These are phyloP conservation scores for Magnaporthiopsis incrustans DNA, from an alignment of 2,329 filamentous ascomycete genomes.

Conservation along the genomic window DNA sequence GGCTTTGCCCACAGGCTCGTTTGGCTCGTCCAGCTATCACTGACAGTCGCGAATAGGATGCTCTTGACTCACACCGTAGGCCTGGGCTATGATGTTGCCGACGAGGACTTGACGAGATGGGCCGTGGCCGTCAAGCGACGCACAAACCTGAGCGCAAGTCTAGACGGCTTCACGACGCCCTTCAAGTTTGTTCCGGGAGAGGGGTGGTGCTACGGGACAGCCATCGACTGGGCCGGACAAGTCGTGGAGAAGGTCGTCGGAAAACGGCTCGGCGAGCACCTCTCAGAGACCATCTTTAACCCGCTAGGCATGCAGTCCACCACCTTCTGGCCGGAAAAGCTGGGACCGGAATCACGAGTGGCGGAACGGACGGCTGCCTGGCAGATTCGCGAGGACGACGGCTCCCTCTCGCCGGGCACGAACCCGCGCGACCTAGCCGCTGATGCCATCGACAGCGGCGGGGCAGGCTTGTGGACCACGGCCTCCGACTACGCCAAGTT, in stretches of 20 bases:
- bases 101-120: constrained; percentile 38
- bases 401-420: neutral
- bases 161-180: constrained; percentile 32
- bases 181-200: constrained; percentile 36
- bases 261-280: constrained; percentile 32
- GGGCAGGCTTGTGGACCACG: constrained; percentile 34
- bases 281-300: constrained; percentile 32
- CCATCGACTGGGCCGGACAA: constrained; percentile 41
- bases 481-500: constrained; percentile 37
- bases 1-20: no score
- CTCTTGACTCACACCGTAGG: constrained; percentile 47
- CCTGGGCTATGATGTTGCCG: constrained; percentile 50
- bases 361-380: constrained; percentile 7
- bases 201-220: constrained; percentile 40
- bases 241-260: constrained; percentile 33
- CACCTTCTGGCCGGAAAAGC: constrained; percentile 21
- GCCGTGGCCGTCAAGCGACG: constrained; percentile 37
- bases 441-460: constrained; percentile 30
- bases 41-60: no score
- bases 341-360: constrained; percentile 10
- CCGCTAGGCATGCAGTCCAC: constrained; percentile 39
- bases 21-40: no score
- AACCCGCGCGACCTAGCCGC: neutral
- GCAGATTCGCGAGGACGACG: no score
- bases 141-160: constrained; percentile 1